Percentiles rank a stretch among this genome's conserved stretches.
phyloP scores from a whole-genome alignment of 495 filamentous ascomycete species.

The Tuber magnatum region DNA sequence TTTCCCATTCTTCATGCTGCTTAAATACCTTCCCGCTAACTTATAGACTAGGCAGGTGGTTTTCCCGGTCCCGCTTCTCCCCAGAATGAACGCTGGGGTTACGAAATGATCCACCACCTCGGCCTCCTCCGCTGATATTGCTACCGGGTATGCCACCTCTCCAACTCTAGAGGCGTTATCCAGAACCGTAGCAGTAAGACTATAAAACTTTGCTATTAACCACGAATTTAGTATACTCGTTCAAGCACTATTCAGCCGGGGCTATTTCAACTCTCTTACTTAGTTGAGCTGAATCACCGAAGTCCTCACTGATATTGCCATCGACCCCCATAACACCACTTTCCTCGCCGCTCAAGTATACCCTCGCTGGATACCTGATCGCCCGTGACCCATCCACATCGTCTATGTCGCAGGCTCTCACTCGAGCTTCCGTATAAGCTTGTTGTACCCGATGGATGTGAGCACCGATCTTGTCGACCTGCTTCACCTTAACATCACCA shows the following conservation, averaged over 20 bases:
- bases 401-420: not conserved
- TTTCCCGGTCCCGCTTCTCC: constrained; percentile 40
- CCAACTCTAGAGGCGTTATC: not conserved
- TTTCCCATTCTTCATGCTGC: constrained; percentile 6
- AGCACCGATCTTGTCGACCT: not conserved
- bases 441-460: not conserved
- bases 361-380: not conserved
- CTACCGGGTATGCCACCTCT: constrained; percentile 43
- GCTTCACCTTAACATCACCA: not conserved
- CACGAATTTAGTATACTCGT: not conserved
- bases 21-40: constrained; percentile 34
- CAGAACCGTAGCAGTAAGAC: constrained; percentile 17
- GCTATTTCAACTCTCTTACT: constrained; percentile 12
- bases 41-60: constrained; percentile 47
- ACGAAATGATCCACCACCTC: constrained; percentile 42
- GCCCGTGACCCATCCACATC: not conserved
- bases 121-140: constrained; percentile 43
- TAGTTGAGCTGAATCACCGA: constrained; percentile 12
- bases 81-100: constrained; percentile 41
- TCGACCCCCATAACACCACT: not conserved
- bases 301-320: not conserved
- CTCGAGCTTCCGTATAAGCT: not conserved
- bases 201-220: constrained; percentile 20
- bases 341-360: not conserved
- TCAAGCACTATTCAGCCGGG: constrained; percentile 39